Evolutionary conservation across 768 basidiomycete species (phyloP).

Genomic region (Podaxis sp.): DNA sequence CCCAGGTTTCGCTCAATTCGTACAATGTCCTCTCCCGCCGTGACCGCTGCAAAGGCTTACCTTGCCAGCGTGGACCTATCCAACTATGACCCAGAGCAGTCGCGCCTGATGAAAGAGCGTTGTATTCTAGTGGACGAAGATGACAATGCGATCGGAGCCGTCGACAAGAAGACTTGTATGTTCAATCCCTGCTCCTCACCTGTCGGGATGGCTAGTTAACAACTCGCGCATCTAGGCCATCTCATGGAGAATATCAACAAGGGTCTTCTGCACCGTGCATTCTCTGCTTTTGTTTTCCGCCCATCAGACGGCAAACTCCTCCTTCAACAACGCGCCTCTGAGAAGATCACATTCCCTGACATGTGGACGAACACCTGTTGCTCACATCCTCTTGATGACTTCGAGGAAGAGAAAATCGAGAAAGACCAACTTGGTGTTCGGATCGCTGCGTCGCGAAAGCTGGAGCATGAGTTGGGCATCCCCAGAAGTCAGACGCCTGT

Average conservation of each 20-base stretch:
- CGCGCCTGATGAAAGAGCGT: slow-evolving; percentile 92
- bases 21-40: slow-evolving; percentile 59
- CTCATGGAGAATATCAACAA: slow-evolving; percentile 96
- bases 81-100: slow-evolving; percentile 89
- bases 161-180: slow-evolving; percentile 96
- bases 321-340: slow-evolving; percentile 92
- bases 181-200: slow-evolving; percentile 14
- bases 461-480: slow-evolving; percentile 96
- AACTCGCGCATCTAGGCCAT: slow-evolving; percentile 60
- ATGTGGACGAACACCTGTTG: slow-evolving; percentile 99
- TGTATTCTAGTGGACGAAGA: slow-evolving; percentile 92
- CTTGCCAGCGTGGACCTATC: slow-evolving; percentile 78
- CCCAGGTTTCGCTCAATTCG: slow-evolving; percentile 8
- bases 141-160: slow-evolving; percentile 80
- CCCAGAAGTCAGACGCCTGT: slow-evolving; percentile 73
- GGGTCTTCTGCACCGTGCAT: slow-evolving; percentile 94
- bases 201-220: neutral
- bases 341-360: slow-evolving; percentile 98
- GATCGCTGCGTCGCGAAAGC: slow-evolving; percentile 90
- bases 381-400: slow-evolving; percentile 94
- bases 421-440: slow-evolving; percentile 79
- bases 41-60: slow-evolving; percentile 58
- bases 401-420: slow-evolving; percentile 79
- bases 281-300: slow-evolving; percentile 95
- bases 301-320: slow-evolving; percentile 92